Percentiles rank a stretch among this genome's conserved stretches.
phyloP scores from a whole-genome alignment of 129 eudicot genomes.

The Heracleum sosnowskyi region DNA sequence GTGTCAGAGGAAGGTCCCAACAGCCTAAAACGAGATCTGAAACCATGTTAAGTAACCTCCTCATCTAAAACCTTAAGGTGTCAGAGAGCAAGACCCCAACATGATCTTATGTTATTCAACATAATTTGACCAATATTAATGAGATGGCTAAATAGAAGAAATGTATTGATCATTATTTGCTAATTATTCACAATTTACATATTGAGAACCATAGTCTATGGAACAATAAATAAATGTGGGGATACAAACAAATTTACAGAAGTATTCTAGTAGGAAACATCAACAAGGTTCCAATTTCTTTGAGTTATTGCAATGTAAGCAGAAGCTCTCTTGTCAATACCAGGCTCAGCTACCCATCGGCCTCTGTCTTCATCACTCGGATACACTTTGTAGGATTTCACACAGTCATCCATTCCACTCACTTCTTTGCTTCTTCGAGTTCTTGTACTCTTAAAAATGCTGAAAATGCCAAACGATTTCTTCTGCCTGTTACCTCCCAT shows the following conservation, averaged over 20 bases:
- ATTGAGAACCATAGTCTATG: background rate
- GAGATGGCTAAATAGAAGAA: background rate
- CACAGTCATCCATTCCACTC: slow-evolving; percentile 9
- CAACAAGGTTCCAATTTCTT: slow-evolving; percentile 4
- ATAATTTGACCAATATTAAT: too few species aligned
- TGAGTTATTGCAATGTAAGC: slow-evolving; percentile 17
- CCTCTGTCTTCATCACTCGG: slow-evolving; percentile 50
- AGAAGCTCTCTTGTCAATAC: slow-evolving; percentile 39
- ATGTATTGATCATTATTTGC: background rate
- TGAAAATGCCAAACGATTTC: slow-evolving; percentile 20
- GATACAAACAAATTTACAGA: background rate
- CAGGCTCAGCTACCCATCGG: slow-evolving; percentile 47
- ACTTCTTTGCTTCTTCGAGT: slow-evolving; percentile 3
- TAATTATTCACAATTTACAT: background rate
- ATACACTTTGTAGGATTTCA: slow-evolving; percentile 37
- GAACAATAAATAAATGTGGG: background rate
- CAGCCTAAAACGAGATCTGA: too few species aligned
- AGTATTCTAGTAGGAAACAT: background rate
- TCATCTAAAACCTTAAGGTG: too few species aligned
- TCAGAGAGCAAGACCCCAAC: too few species aligned
- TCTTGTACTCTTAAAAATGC: slow-evolving; percentile 21
- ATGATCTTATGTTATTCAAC: too few species aligned
- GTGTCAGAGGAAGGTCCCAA: too few species aligned
- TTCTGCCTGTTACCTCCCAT: slow-evolving; percentile 39
- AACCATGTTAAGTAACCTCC: too few species aligned